phyloP scores from a whole-genome alignment of 306 rosid genomes.

The Luffa aegyptiaca region DNA sequence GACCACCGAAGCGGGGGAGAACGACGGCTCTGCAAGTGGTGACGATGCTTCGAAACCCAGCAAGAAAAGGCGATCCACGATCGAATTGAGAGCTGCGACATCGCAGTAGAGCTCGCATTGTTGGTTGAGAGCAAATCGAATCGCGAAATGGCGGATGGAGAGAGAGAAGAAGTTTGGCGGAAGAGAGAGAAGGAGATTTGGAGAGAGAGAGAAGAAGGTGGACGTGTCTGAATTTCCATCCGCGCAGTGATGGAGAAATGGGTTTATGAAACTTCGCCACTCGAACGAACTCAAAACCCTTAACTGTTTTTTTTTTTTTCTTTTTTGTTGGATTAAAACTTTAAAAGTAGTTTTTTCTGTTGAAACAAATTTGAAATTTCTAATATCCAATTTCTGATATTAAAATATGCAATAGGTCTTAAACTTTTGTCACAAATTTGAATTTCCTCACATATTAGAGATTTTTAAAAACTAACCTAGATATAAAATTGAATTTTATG shows the following conservation, averaged over 20 bases:
- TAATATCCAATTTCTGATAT: too few relatives aligned
- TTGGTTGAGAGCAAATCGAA: not conserved
- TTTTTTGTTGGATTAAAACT: too few relatives aligned
- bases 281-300: not conserved
- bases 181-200: not conserved
- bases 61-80: not conserved
- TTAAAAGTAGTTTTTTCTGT: not conserved
- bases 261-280: not conserved
- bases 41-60: slow-evolving; percentile 22
- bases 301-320: not conserved
- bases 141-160: not conserved
- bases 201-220: slow-evolving; percentile 8
- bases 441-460: too few relatives aligned
- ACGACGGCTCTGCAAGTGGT: slow-evolving; percentile 66
- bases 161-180: not conserved
- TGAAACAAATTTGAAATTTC: not conserved
- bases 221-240: slow-evolving; percentile 63
- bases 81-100: not conserved
- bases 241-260: slow-evolving; percentile 9
- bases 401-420: too few relatives aligned
- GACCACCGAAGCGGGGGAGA: slow-evolving; percentile 68
- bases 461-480: too few relatives aligned
- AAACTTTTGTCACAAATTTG: too few relatives aligned
- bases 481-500: too few relatives aligned
- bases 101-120: slow-evolving; percentile 28